phyloP scores from a whole-genome alignment of 2,329 filamentous ascomycete genomes.

The Onygenales sp. region DNA sequence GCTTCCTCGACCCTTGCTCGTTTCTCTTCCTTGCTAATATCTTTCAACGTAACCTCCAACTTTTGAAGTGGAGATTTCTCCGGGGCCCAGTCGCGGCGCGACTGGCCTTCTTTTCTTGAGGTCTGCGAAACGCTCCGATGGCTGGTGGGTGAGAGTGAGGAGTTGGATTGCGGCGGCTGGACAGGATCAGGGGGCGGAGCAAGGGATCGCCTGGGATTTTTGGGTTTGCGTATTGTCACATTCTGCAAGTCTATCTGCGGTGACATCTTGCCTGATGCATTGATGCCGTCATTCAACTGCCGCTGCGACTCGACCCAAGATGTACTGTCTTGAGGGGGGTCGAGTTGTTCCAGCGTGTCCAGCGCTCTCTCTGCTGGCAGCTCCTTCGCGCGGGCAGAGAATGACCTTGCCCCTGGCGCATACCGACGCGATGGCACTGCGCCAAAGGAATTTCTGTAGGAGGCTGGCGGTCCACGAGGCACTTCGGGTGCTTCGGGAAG shows the following conservation, averaged over 20 bases:
- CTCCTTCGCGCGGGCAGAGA: conserved; percentile 14
- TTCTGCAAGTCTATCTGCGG: neutral
- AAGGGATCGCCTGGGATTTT: conserved; percentile 7
- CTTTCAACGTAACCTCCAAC: conserved; percentile 80
- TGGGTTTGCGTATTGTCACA: conserved; percentile 2
- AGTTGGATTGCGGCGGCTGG: neutral
- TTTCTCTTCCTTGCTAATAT: conserved; percentile 94
- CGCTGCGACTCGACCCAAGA: conserved; percentile 2
- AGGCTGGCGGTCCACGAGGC: conserved; percentile 49
- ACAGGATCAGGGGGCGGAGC: conserved; percentile 3
- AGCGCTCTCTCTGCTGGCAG: neutral
- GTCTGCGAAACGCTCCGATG: conserved; percentile 20
- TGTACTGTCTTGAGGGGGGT: neutral
- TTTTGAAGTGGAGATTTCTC: conserved; percentile 87
- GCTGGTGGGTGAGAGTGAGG: neutral
- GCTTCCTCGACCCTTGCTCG: conserved; percentile 74
- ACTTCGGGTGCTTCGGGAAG: conserved; percentile 51
- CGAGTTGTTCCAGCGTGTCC: neutral
- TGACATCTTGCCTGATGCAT: neutral
- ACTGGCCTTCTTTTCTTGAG: conserved; percentile 12
- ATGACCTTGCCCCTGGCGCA: conserved; percentile 14
- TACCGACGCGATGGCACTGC: conserved; percentile 21
- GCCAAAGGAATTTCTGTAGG: conserved; percentile 44
- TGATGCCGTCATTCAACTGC: neutral
- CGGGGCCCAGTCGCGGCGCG: conserved; percentile 51